Base-by-base conservation (phyloP, 1,139 yeast species). In the Candida sanyaensis region DNA sequence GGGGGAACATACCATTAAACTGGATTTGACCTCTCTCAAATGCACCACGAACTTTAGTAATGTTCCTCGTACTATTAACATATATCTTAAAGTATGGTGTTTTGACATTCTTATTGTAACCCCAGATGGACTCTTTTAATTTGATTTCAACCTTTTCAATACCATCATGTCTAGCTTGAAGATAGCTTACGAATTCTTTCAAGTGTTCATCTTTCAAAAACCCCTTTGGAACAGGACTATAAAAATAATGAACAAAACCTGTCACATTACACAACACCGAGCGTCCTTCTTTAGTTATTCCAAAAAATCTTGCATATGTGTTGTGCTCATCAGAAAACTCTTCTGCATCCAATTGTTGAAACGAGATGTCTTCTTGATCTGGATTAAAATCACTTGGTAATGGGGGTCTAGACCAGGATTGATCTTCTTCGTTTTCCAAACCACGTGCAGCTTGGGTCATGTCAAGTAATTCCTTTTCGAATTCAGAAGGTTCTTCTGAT, bases 271-370 rank as follows among this genome's bases (percentile, higher is more conserved):
- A 92, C 52, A 92, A 74, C 21, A 95, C 90, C 0, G 98, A 88
- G 61, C 90, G 73, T 4, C 99, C 99, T 50, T 82, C 84, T 47
- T 78, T 81, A 0, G 99, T 91, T 31, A 95, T 90, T 48, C 99
- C 99, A 65, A 92, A 95, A 62, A 95, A 86, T 50, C 97, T 79
- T 1, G 93, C 89, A 5, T 80, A 75, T 0, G 86, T 78, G 26
- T 81, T 77, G 6, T 85, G 84, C 10, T 81, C 77, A 10, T 79
- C 68, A 27, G 66, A 63, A 6, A 87, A 80, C 60, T 93, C 99
- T 61, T 93, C 99, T 1, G 96, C 97, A 66, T 95, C 99, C 57
- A 95, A 75, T 61, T 93, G 99, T 65, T 93, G 99, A 64, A 95
- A 93, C 0, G 78, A 73, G 17, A 91, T 76, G 55, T 87, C 90